Base-by-base conservation (phyloP, 2,329 filamentous ascomycete species). In the Ophiostoma himal-ulmi region DNA sequence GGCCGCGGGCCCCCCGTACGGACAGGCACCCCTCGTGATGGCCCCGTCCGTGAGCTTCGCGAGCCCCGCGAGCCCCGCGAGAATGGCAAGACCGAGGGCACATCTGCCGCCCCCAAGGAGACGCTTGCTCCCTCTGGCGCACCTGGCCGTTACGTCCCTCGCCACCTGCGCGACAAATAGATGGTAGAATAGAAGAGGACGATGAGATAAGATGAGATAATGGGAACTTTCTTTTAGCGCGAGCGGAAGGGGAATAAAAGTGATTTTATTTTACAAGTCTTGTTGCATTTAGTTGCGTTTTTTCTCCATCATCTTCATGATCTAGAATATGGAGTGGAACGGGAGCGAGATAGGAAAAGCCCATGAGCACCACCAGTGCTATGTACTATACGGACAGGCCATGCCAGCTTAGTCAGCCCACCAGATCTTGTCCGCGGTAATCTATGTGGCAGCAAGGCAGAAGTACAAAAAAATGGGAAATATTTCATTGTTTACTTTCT, bases 111-210 rank as follows among this genome's bases (percentile, higher is more conserved):
- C 67, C 75, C 79, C 44, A 75, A 80, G 52, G 85, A 88, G 79
- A 74, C 81, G 67, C 79, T 87, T 71, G 84, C 83, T 76, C 78
- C 86, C 20, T 83, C 83, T 60, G 84, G 86, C 60, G 81, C 79
- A 37, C 76, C 84, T 65, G 86, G 86, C 75, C 89, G 88, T 78
- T 90, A 84, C 79, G 85, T 89, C 76, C 87, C 87, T 69, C 80
- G 75, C 75, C 78, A 74, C 57, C 75, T 76, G 36, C 75, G 75
- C n/a, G 75, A 73, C 26, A 72, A 44, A 20, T 67, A 70, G 44
- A 26, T 52, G 10, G 13, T 44, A 71, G 37, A 20, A n/a, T 48
- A 8, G 20, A 48, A 6, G 44, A 48, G 44, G 44, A 48, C 5
- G 37, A 48, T 20, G 8, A 5, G 44, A 48, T 17, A 17, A 48